Percentiles rank a stretch among this genome's conserved stretches.
Conservation (phyloP, 2,329 filamentous ascomycete genomes). For the Nemania sp. region DNA sequence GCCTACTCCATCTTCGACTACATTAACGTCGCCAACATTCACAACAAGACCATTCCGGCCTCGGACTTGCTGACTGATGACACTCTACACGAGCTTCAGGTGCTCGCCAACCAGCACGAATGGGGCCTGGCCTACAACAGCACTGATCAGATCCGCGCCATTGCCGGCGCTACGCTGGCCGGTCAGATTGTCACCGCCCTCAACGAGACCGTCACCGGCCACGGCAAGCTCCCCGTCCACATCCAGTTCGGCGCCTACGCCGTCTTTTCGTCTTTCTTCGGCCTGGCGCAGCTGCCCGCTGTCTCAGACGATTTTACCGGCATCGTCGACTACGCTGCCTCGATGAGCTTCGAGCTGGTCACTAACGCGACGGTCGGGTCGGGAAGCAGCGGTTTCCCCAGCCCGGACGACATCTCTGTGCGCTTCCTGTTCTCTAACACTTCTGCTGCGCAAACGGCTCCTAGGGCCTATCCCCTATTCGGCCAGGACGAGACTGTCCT, state of each 20-base stretch:
- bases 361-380: slow-evolving; percentile 52
- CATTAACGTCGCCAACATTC: slow-evolving; percentile 62
- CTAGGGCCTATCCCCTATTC: slow-evolving; percentile 59
- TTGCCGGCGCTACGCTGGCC: slow-evolving; percentile 61
- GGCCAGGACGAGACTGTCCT: slow-evolving; percentile 60
- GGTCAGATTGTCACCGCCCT: slow-evolving; percentile 58
- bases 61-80: slow-evolving; percentile 61
- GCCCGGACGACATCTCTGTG: slow-evolving; percentile 53
- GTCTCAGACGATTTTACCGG: slow-evolving; percentile 68
- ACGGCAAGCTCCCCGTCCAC: slow-evolving; percentile 46
- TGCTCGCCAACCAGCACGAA: slow-evolving; percentile 79
- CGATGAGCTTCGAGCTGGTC: slow-evolving; percentile 76
- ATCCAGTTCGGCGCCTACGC: slow-evolving; percentile 65
- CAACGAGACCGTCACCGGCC: slow-evolving; percentile 52
- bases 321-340: slow-evolving; percentile 80
- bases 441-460: slow-evolving; percentile 56
- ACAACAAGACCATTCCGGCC: slow-evolving; percentile 63
- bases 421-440: slow-evolving; percentile 66
- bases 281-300: slow-evolving; percentile 55
- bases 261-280: slow-evolving; percentile 66
- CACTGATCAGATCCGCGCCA: slow-evolving; percentile 66
- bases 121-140: slow-evolving; percentile 81
- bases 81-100: slow-evolving; percentile 64
- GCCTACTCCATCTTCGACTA: slow-evolving; percentile 66
- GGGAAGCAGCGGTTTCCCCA: slow-evolving; percentile 49